Conservation (phyloP, 495 filamentous ascomycete genomes). For the Neurospora terricola region DNA sequence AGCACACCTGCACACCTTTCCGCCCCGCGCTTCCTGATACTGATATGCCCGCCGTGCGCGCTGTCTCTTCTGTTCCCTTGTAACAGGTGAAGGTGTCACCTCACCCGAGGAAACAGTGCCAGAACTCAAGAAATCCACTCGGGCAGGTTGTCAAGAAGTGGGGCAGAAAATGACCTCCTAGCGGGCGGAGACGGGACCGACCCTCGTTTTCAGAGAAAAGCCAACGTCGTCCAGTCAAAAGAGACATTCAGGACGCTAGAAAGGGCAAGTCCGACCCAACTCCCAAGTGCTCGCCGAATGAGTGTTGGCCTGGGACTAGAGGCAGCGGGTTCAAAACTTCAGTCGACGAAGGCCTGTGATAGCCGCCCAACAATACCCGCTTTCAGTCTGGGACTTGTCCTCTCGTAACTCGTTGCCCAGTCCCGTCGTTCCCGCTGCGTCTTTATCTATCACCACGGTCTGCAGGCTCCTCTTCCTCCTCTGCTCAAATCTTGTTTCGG, state of each 20-base stretch:
- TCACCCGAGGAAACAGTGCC: neutral
- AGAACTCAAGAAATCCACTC: neutral
- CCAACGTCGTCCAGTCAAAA: neutral
- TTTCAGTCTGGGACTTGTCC: neutral
- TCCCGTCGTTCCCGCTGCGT: neutral
- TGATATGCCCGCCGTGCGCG: neutral
- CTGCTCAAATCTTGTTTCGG: neutral
- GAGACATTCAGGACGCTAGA: neutral
- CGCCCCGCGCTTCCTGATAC: neutral
- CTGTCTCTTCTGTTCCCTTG: neutral
- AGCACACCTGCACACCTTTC: neutral
- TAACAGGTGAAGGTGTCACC: neutral
- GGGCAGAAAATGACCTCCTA: neutral
- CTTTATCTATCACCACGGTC: neutral
- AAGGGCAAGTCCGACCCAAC: neutral
- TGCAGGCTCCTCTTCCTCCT: neutral
- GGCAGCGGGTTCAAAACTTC: neutral
- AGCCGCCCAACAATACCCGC: neutral
- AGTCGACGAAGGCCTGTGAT: neutral
- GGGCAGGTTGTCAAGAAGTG: neutral
- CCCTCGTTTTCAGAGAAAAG: neutral
- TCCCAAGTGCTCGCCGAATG: neutral
- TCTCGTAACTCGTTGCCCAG: neutral
- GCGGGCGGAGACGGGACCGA: neutral
- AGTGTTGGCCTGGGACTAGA: neutral